Conservation (phyloP, 345 rosid species). For the Abelmoschus esculentus region DNA sequence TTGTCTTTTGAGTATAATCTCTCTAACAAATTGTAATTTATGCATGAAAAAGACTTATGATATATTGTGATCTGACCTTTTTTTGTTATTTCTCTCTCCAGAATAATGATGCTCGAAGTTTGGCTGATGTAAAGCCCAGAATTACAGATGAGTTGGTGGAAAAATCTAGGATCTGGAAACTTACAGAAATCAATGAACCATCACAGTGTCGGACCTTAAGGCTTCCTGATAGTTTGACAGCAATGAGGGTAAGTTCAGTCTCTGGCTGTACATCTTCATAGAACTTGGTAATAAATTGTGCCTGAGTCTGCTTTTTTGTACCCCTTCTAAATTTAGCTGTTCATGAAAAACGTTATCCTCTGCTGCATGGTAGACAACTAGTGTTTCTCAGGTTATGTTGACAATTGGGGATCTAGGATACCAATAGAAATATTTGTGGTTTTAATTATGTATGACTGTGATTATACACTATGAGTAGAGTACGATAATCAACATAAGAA, state of each 20-base stretch:
- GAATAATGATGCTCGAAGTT: conserved; percentile 41
- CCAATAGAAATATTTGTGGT: not conserved
- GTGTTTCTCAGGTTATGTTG: not conserved
- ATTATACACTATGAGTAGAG: not conserved
- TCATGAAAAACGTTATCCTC: not conserved
- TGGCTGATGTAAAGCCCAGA: conserved; percentile 62
- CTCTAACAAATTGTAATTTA: not conserved
- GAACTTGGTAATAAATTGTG: not conserved
- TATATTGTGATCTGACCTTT: conserved; percentile 7
- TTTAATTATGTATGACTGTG: not conserved
- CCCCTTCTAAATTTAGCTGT: not conserved
- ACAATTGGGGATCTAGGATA: not conserved
- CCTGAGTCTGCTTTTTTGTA: not conserved
- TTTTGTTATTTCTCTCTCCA: conserved; percentile 21
- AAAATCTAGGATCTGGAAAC: conserved; percentile 59
- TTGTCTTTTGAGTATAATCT: not conserved
- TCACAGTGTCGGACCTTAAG: conserved; percentile 65
- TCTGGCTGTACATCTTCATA: not conserved
- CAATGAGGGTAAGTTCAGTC: conserved; percentile 44
- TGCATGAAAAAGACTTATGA: not conserved
- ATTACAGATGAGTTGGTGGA: conserved; percentile 49
- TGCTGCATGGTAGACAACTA: not conserved
- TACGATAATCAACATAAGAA: not conserved
- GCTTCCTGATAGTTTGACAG: conserved; percentile 49
- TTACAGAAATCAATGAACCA: conserved; percentile 67